These are phyloP conservation scores for Macrophomina tecta DNA, from an alignment of 2,329 filamentous ascomycete genomes.

Conservation along the genomic window DNA sequence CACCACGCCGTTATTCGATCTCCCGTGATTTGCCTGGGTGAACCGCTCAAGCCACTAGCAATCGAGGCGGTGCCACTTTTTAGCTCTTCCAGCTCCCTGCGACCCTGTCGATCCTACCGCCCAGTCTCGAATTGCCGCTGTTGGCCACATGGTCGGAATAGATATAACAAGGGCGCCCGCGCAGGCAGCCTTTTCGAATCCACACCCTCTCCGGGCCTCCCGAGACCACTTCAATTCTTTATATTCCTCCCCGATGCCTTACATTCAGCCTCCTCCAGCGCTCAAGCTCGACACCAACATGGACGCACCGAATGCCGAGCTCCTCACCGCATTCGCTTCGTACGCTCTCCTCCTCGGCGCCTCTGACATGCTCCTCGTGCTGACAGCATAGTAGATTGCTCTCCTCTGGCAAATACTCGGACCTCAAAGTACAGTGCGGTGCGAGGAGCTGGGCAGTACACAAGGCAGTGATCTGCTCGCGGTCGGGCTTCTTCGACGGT, in stretches of 20 bases:
- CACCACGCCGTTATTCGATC: slow-evolving; percentile 22
- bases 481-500: slow-evolving; percentile 54
- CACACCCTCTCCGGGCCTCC: not conserved
- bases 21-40: slow-evolving; percentile 7
- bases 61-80: slow-evolving; percentile 19
- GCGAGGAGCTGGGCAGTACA: slow-evolving; percentile 54
- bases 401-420: slow-evolving; percentile 51
- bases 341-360: slow-evolving; percentile 40
- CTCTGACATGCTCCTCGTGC: slow-evolving; percentile 29
- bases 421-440: slow-evolving; percentile 56
- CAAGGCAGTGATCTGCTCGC: slow-evolving; percentile 55
- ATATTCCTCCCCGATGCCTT: slow-evolving; percentile 4
- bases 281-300: slow-evolving; percentile 33
- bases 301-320: slow-evolving; percentile 50
- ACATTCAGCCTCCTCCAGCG: not conserved
- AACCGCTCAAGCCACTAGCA: slow-evolving; percentile 15
- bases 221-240: not conserved
- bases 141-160: slow-evolving; percentile 22
- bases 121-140: slow-evolving; percentile 18
- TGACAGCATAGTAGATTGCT: slow-evolving; percentile 38
- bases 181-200: not conserved
- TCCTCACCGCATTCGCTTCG: slow-evolving; percentile 56
- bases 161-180: slow-evolving; percentile 18
- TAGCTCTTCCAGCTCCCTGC: slow-evolving; percentile 16
- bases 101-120: slow-evolving; percentile 27